Conservation (phyloP, 805 yeast species). For the Myxozyma vanderwaltii region DNA sequence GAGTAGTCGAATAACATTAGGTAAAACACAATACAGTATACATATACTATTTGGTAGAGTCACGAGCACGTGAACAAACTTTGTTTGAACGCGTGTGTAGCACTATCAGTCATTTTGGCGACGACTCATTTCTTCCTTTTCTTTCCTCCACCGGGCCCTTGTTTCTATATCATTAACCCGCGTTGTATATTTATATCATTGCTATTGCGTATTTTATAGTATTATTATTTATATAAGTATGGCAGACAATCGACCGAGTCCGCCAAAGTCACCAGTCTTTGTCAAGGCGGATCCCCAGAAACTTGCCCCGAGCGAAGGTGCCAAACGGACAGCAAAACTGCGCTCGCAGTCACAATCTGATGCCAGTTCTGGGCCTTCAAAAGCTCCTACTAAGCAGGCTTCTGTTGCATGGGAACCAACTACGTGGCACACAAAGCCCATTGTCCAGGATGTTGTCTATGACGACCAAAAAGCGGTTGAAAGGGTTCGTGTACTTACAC, state of each 20-base stretch:
- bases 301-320: constrained; percentile 44
- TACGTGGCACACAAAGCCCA: constrained; percentile 49
- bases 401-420: constrained; percentile 44
- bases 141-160: too few species aligned
- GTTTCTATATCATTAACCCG: not conserved
- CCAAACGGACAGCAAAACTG: constrained; percentile 45
- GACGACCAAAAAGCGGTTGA: constrained; percentile 46
- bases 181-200: not conserved
- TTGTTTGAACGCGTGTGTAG: too few species aligned
- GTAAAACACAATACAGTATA: too few species aligned
- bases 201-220: too few species aligned
- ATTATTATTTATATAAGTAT: not conserved
- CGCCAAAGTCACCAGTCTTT: constrained; percentile 27
- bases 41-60: not conserved
- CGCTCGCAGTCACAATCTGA: constrained; percentile 40
- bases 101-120: too few species aligned
- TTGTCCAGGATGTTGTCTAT: constrained; percentile 49
- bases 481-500: constrained; percentile 20
- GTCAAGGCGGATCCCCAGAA: constrained; percentile 42
- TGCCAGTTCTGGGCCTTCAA: not conserved
- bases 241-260: not conserved
- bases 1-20: too few species aligned
- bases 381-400: constrained; percentile 1
- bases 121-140: too few species aligned
- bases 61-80: not conserved